Evolutionary conservation across 352 stramenopile species (phyloP).

Genomic region (Phytophthora tubulina): DNA sequence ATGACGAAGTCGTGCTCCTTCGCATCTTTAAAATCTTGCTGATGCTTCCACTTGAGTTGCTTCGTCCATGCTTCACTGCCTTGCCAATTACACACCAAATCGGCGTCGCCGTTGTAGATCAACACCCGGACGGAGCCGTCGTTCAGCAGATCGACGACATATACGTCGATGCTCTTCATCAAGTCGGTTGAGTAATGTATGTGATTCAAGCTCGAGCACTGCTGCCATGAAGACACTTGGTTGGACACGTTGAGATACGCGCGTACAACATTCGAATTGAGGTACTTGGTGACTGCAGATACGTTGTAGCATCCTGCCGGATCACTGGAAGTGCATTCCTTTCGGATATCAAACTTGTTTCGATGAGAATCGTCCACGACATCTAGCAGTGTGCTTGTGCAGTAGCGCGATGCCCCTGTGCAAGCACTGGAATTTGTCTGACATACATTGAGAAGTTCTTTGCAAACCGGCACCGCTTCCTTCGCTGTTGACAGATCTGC

Average conservation of each 20-base stretch:
- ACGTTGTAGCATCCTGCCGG: constrained; percentile 30
- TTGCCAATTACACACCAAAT: constrained; percentile 58
- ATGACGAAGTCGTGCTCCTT: constrained; percentile 23
- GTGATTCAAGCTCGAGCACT: constrained; percentile 91
- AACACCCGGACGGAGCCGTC: constrained; percentile 33
- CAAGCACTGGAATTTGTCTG: constrained; percentile 36
- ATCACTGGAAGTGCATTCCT: constrained; percentile 28
- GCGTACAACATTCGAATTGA: constrained; percentile 65
- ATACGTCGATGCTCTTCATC: constrained; percentile 35
- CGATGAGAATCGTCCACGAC: constrained; percentile 27
- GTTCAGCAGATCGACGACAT: constrained; percentile 37
- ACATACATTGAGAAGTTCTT: constrained; percentile 39
- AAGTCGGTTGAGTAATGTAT: constrained; percentile 65
- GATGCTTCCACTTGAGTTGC: constrained; percentile 46
- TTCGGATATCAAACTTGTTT: constrained; percentile 71
- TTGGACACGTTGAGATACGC: constrained; percentile 48
- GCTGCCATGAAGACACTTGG: constrained; percentile 68
- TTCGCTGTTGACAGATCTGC: constrained; percentile 40
- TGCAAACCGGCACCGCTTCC: constrained; percentile 35
- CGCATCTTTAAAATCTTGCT: constrained; percentile 35
- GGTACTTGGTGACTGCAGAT: constrained; percentile 44
- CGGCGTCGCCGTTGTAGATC: constrained; percentile 46
- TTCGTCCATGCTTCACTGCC: constrained; percentile 49
- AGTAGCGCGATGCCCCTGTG: constrained; percentile 27
- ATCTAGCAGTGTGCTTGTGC: constrained; percentile 27